Percentiles rank a stretch among this genome's conserved stretches.
phyloP scores from a whole-genome alignment of 148 eudicot species.

The Silene uniflora region DNA sequence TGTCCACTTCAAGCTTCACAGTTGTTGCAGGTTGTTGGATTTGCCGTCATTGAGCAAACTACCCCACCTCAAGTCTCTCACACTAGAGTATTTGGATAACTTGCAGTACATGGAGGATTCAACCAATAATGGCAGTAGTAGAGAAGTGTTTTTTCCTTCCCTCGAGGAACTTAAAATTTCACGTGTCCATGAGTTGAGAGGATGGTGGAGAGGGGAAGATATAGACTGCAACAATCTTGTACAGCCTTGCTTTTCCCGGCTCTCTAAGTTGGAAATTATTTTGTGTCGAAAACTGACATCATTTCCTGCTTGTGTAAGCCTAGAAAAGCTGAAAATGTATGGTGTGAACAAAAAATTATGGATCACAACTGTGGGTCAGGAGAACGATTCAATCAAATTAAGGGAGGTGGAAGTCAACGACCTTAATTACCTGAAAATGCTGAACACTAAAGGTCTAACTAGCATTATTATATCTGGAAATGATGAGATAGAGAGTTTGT shows the following conservation, averaged over 20 bases:
- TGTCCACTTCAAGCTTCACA: no score
- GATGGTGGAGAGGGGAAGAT: constrained; percentile 1
- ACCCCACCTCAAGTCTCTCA: no score
- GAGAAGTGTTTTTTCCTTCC: constrained; percentile 2
- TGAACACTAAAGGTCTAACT: background rate
- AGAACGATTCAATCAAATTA: background rate
- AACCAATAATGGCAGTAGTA: background rate
- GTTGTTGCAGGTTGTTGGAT: no score
- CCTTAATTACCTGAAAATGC: background rate
- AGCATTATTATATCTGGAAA: background rate
- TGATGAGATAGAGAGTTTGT: background rate
- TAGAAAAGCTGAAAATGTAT: background rate
- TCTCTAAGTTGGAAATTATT: background rate
- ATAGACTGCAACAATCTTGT: no score
- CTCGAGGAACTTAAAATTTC: no score
- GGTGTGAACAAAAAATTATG: background rate
- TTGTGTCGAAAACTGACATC: background rate
- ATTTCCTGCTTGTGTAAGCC: background rate
- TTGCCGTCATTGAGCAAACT: no score
- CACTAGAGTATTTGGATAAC: no score
- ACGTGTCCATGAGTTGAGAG: background rate
- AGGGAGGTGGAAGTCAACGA: background rate
- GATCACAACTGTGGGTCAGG: background rate
- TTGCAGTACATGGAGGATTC: no score
- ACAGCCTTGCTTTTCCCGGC: background rate